A percentile compares a stretch with the other conserved stretches of the same genome.
Evolutionary conservation across 2,329 filamentous ascomycete species (phyloP).

Genomic region (Arthroderma sp.): DNA sequence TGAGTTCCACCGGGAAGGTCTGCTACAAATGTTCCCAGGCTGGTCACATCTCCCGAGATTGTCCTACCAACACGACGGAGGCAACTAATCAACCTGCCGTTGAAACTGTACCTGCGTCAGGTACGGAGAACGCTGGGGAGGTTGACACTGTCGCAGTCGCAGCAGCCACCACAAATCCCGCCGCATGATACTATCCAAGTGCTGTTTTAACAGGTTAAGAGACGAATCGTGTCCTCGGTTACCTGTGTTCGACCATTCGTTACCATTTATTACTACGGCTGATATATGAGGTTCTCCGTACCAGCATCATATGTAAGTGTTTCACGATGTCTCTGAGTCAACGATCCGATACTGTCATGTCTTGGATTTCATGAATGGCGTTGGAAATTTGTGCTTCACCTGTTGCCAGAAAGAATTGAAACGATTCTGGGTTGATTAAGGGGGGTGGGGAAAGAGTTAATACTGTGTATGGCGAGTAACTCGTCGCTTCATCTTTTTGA

Average conservation of each 20-base stretch:
- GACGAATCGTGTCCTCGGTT: no score
- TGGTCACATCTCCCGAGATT: constrained; percentile 92
- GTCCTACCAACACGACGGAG: constrained; percentile 58
- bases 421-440: constrained; percentile 20
- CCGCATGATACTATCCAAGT: no score
- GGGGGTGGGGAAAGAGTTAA: constrained; percentile 12
- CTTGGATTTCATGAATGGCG: constrained; percentile 31
- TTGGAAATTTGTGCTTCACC: constrained; percentile 20
- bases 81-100: constrained; percentile 19
- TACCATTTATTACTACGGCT: no score
- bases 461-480: constrained; percentile 16
- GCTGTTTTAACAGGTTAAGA: no score
- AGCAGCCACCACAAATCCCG: background rate
- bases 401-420: constrained; percentile 19
- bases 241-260: no score
- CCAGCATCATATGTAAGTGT: constrained; percentile 27
- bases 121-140: constrained; percentile 24
- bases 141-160: constrained; percentile 33
- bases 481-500: constrained; percentile 5
- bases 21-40: constrained; percentile 96
- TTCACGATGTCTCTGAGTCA: constrained; percentile 26
- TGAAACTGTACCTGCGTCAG: constrained; percentile 22
- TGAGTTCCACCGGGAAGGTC: constrained; percentile 94
- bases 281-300: constrained; percentile 17
- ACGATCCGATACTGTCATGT: constrained; percentile 22